Conservation (phyloP, 2,329 filamentous ascomycete species). For the Thelonectria discophora region DNA sequence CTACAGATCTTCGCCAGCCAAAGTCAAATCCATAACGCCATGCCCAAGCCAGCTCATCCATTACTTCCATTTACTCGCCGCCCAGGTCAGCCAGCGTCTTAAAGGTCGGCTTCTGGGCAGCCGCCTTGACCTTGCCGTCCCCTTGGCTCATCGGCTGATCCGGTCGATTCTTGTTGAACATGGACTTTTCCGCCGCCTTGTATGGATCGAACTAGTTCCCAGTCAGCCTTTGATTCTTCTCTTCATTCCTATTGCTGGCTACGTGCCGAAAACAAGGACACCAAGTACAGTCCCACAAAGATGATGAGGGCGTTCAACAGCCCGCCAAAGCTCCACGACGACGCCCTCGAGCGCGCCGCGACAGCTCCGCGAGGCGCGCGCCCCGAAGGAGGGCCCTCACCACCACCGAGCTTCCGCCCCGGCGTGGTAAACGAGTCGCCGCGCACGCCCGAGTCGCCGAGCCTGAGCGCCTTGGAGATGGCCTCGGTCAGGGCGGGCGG, state of each 20-base stretch:
- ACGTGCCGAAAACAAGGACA: conserved; percentile 68
- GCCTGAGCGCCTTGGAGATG: conserved; percentile 74
- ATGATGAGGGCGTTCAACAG: conserved; percentile 60
- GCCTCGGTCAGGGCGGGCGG: conserved; percentile 77
- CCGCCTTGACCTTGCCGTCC: conserved; percentile 36
- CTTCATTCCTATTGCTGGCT: conserved; percentile 15
- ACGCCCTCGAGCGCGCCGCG: conserved; percentile 35
- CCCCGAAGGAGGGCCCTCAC: conserved; percentile 38
- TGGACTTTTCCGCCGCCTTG: conserved; percentile 66
- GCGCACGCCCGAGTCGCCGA: conserved; percentile 53
- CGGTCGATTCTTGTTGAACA: conserved; percentile 62
- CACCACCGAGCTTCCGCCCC: conserved; percentile 67
- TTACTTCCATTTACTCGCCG: conserved; percentile 34
- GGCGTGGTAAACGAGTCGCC: conserved; percentile 62
- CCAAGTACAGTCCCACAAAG: conserved; percentile 69
- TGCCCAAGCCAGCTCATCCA: conserved; percentile 6
- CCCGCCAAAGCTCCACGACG: conserved; percentile 49
- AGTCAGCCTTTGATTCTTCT: conserved; percentile 36
- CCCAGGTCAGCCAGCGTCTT: conserved; percentile 65
- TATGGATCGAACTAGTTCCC: conserved; percentile 65
- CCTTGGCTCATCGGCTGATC: conserved; percentile 42
- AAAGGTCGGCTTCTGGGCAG: conserved; percentile 51
- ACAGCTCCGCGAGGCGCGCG: conserved; percentile 22
- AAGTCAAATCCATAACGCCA: conserved; percentile 9
- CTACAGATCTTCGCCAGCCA: not conserved